phyloP scores from a whole-genome alignment of 176 grass and related monocot species.

The Bonia amplexicaulis region DNA sequence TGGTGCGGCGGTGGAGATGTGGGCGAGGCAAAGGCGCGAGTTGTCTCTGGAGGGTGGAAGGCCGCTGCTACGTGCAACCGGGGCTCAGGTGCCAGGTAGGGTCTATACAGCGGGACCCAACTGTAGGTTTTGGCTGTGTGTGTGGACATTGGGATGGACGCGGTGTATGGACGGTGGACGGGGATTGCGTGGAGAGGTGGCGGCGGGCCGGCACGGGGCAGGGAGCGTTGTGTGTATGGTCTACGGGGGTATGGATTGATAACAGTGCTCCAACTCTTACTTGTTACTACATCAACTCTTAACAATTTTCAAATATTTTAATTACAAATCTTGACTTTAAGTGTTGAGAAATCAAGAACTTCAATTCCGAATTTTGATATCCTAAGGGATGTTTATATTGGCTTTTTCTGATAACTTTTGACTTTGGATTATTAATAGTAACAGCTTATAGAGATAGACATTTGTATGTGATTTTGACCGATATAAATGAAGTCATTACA shows the following conservation, averaged over 20 bases:
- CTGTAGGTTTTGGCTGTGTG: neutral
- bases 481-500: no score
- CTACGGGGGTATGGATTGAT: neutral
- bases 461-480: fast-evolving
- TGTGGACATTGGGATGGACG: neutral
- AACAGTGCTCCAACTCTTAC: no score
- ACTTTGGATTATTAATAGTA: no score
- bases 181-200: neutral
- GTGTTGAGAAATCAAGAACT: no score
- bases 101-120: fast-evolving
- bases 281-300: no score
- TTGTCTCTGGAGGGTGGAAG: neutral
- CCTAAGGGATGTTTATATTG: no score
- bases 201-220: neutral
- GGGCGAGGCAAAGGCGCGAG: neutral
- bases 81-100: neutral
- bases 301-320: no score
- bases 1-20: neutral
- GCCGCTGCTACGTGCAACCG: neutral
- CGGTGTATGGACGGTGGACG: neutral
- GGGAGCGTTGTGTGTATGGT: neutral
- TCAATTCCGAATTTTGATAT: no score
- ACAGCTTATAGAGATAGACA: no score
- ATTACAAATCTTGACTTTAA: no score
- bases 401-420: no score